Conservation (phyloP, 306 rosid genomes). For the Vicia sativa region DNA sequence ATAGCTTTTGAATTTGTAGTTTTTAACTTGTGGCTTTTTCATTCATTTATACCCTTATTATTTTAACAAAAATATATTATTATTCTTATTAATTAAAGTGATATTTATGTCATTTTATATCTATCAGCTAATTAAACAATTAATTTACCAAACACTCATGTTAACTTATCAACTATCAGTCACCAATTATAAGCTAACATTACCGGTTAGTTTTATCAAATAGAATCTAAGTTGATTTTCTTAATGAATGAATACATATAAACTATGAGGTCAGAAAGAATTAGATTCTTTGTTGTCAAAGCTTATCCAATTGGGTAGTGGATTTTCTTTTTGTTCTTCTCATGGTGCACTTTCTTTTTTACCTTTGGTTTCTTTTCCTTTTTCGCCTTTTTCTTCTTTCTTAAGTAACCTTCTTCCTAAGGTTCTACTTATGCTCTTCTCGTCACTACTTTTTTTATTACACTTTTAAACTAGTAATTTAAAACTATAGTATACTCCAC, state of each 20-base stretch:
- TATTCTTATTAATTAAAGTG: no score
- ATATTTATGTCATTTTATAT: no score
- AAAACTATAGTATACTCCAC: not conserved
- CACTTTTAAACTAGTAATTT: constrained; percentile 20
- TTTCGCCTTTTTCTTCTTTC: constrained; percentile 36
- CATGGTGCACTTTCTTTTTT: constrained; percentile 40
- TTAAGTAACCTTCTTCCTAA: constrained; percentile 43
- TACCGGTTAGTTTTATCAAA: no score
- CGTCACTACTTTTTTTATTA: not conserved
- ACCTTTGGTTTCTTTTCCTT: constrained; percentile 37
- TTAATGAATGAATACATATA: constrained; percentile 27
- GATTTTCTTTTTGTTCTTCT: constrained; percentile 41
- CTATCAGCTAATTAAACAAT: no score
- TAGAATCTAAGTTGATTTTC: no score
- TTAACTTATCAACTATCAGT: no score
- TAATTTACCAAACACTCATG: no score
- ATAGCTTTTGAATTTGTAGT: no score
- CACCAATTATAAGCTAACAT: no score
- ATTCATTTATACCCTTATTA: no score
- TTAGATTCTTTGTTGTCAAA: constrained; percentile 42
- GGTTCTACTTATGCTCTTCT: constrained; percentile 19
- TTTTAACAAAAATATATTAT: no score
- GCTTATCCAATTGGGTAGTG: constrained; percentile 43
- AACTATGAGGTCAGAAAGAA: constrained; percentile 37
- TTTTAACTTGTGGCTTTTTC: no score